Conservation (phyloP, 176 grass and related monocot species). For the Carex kokanica region DNA sequence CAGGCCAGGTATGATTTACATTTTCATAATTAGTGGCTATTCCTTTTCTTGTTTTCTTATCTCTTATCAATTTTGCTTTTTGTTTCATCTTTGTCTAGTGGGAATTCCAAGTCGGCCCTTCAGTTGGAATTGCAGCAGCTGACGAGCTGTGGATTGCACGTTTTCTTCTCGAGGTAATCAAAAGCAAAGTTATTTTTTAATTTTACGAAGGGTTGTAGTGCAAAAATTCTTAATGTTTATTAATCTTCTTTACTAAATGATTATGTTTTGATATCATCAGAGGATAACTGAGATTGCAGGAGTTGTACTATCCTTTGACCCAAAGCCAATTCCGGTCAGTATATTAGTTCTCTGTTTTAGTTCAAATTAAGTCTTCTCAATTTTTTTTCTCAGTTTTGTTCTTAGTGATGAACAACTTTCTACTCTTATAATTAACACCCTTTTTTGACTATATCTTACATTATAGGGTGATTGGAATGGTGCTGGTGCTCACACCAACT, state of each 20-base stretch:
- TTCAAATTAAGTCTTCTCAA: neutral
- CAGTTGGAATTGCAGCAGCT: conserved; percentile 65
- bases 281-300: conserved; percentile 78
- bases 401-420: neutral
- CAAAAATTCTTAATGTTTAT: neutral
- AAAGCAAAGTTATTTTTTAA: neutral
- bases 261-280: conserved; percentile 24
- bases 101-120: conserved; percentile 97
- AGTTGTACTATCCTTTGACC: conserved; percentile 63
- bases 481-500: conserved; percentile 88
- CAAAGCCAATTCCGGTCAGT: conserved; percentile 67
- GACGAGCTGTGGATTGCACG: conserved; percentile 77
- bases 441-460: neutral
- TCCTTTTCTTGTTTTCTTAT: too few species aligned
- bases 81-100: conserved; percentile 39
- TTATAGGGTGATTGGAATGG: conserved; percentile 85
- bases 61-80: too few species aligned
- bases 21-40: too few species aligned
- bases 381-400: neutral
- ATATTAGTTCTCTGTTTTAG: neutral
- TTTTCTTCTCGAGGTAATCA: conserved; percentile 69
- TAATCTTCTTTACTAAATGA: neutral
- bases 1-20: conserved; percentile 31
- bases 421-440: neutral
- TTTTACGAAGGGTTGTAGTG: neutral